These are phyloP conservation scores for Lentinula sp. DNA, from an alignment of 768 basidiomycete genomes.

Conservation along the genomic window DNA sequence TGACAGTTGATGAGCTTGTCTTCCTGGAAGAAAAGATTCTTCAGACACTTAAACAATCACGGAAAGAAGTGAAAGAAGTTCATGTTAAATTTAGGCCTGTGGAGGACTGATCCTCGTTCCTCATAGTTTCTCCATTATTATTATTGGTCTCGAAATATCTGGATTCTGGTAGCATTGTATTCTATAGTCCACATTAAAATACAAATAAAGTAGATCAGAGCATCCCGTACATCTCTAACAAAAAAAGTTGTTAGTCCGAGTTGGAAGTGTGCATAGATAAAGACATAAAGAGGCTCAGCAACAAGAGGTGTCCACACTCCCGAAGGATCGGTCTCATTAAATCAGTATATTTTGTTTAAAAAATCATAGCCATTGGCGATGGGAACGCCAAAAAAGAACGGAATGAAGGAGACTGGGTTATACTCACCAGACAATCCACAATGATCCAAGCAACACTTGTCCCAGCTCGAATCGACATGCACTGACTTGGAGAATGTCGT, in stretches of 20 bases:
- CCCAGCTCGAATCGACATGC: background rate
- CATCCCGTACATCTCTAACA: background rate
- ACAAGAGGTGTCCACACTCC: slow-evolving; percentile 4
- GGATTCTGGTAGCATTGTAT: background rate
- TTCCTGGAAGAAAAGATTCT: slow-evolving; percentile 59
- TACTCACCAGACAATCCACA: too few relatives aligned
- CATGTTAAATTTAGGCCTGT: slow-evolving; percentile 54
- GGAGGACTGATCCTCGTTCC: slow-evolving; percentile 11
- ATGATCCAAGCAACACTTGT: background rate
- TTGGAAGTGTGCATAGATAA: background rate
- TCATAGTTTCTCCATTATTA: background rate
- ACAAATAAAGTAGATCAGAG: background rate
- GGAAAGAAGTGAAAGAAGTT: slow-evolving; percentile 71
- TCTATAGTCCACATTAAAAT: background rate
- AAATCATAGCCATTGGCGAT: background rate
- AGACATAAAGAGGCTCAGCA: slow-evolving; percentile 4
- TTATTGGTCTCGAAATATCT: background rate
- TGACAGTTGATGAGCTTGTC: slow-evolving; percentile 55
- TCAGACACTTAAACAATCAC: slow-evolving; percentile 43
- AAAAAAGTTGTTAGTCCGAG: background rate
- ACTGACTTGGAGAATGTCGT: background rate
- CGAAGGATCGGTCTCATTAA: slow-evolving; percentile 12
- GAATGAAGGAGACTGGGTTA: too few relatives aligned
- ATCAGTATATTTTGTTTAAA: slow-evolving; percentile 8
- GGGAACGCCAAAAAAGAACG: too few relatives aligned